A percentile compares a stretch with the other conserved stretches of the same genome.
These are phyloP conservation scores for Botrytis deweyae DNA, from an alignment of 2,329 filamentous ascomycete species.

Conservation along the genomic window DNA sequence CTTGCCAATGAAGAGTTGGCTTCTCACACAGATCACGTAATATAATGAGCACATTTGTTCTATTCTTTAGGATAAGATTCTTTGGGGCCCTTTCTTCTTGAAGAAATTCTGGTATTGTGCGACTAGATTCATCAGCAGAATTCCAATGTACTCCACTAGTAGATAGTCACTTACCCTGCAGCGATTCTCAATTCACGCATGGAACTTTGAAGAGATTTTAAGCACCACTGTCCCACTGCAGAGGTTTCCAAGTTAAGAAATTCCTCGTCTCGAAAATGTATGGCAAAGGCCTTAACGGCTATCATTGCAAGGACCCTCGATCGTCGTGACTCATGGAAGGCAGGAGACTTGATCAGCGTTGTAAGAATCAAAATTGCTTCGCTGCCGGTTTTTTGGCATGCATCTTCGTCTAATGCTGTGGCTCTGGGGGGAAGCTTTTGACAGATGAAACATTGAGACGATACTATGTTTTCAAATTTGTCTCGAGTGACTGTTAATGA, in stretches of 20 bases:
- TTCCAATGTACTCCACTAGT: background rate
- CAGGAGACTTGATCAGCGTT: slow-evolving; percentile 45
- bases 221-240: slow-evolving; percentile 72
- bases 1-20: slow-evolving; percentile 65
- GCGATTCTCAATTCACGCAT: slow-evolving; percentile 80
- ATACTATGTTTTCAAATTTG: slow-evolving; percentile 33
- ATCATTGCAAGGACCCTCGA: slow-evolving; percentile 70
- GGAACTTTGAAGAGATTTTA: slow-evolving; percentile 80
- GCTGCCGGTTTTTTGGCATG: slow-evolving; percentile 36
- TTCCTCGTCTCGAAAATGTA: slow-evolving; percentile 59
- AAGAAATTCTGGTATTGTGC: slow-evolving; percentile 66
- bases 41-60: slow-evolving; percentile 67
- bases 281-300: slow-evolving; percentile 65
- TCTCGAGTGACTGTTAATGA: slow-evolving; percentile 42
- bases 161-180: slow-evolving; percentile 54
- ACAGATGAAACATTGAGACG: slow-evolving; percentile 37
- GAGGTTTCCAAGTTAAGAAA: slow-evolving; percentile 69
- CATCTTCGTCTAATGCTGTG: slow-evolving; percentile 25
- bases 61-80: slow-evolving; percentile 57
- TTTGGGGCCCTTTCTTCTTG: slow-evolving; percentile 43
- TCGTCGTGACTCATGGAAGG: slow-evolving; percentile 55
- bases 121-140: slow-evolving; percentile 44
- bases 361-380: slow-evolving; percentile 48
- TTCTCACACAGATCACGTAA: slow-evolving; percentile 72
- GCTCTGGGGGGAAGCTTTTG: slow-evolving; percentile 29